Evolutionary conservation across 2,329 filamentous ascomycete genomes (phyloP).

Genomic region (Venturia asperata): DNA sequence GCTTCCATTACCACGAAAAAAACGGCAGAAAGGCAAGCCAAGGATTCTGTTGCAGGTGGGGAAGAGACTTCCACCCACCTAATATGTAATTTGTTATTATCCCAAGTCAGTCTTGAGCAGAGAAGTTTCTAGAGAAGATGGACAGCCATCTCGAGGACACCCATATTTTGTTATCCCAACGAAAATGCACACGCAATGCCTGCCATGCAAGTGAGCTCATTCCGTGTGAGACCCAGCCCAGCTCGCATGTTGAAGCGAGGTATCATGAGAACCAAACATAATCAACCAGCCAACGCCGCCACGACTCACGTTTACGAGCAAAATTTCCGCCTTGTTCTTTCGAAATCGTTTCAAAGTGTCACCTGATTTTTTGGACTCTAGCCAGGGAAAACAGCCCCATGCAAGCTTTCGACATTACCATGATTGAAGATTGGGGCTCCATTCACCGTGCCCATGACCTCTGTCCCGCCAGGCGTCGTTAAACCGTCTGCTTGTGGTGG

Average conservation of each 20-base stretch:
- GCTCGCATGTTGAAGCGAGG: conserved; percentile 19
- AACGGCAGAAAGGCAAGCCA: too few relatives aligned
- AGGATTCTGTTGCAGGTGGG: too few relatives aligned
- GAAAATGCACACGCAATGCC: background rate
- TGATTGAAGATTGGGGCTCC: conserved; percentile 14
- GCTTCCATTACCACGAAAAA: too few relatives aligned
- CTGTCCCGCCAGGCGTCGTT: background rate
- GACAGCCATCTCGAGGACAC: background rate
- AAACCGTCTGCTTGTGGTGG: background rate
- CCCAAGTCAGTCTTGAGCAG: too few relatives aligned
- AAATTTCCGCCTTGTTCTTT: background rate
- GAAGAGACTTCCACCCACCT: too few relatives aligned
- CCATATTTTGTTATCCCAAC: background rate
- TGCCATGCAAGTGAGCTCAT: conserved; percentile 5
- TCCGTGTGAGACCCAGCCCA: background rate
- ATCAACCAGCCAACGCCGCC: background rate
- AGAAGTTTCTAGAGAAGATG: too few relatives aligned
- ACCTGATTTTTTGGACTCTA: background rate
- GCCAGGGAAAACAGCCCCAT: conserved; percentile 12
- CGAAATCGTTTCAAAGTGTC: background rate
- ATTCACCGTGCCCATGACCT: conserved; percentile 10
- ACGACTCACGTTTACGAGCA: background rate
- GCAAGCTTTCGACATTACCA: background rate
- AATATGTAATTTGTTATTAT: too few relatives aligned
- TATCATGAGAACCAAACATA: conserved; percentile 3